phyloP scores from a whole-genome alignment of 208 protist species.

The Tetramitus jugosus region DNA sequence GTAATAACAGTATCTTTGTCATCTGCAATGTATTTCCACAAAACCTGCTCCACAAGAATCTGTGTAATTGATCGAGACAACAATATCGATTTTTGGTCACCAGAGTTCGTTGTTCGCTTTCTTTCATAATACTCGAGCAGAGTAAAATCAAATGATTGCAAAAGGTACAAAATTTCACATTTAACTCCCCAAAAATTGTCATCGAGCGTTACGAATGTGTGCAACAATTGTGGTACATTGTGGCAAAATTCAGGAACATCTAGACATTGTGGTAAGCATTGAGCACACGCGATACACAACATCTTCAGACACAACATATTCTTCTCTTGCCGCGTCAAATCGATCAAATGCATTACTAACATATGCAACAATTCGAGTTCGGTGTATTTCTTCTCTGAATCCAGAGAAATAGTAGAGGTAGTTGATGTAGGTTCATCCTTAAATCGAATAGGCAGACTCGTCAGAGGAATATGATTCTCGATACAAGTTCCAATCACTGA shows the following conservation, averaged over 20 bases:
- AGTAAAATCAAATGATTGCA: neutral
- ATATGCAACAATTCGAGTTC: too few relatives aligned
- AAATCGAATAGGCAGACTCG: neutral
- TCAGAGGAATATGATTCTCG: neutral
- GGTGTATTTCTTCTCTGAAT: too few relatives aligned
- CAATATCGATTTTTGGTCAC: too few relatives aligned
- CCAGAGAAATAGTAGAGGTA: too few relatives aligned
- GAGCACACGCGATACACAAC: neutral
- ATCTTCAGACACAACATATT: neutral
- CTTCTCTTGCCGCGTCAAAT: neutral
- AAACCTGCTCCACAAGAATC: neutral
- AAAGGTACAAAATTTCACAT: conserved; percentile 1
- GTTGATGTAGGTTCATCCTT: too few relatives aligned
- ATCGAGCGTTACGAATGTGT: too few relatives aligned
- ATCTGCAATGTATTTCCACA: conserved; percentile 7
- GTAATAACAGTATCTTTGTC: conserved; percentile 3
- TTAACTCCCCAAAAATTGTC: conserved; percentile 16
- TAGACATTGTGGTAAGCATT: neutral
- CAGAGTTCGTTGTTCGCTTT: neutral
- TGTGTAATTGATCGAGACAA: too few relatives aligned
- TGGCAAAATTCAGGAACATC: neutral
- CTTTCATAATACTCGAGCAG: conserved; percentile 6
- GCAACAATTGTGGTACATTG: neutral
- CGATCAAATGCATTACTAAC: neutral
- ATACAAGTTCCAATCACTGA: neutral